Conservation (phyloP, 495 filamentous ascomycete species). For the Daldinia childiae region DNA sequence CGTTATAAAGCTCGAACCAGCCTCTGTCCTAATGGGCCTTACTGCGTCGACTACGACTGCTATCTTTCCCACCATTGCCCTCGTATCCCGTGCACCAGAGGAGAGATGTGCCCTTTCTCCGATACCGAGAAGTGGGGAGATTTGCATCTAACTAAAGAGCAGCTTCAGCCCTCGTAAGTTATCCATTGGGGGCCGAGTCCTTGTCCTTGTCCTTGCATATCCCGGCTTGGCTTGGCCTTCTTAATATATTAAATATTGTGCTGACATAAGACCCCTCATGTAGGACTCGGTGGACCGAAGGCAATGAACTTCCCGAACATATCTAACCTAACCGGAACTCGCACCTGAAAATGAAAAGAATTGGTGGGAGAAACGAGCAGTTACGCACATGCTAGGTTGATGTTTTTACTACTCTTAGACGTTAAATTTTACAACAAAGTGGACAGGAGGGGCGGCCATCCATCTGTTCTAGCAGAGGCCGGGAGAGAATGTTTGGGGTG, state of each 20-base stretch:
- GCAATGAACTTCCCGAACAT: constrained; percentile 42
- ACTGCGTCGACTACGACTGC: constrained; percentile 46
- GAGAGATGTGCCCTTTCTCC: constrained; percentile 43
- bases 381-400: not conserved
- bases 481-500: constrained; percentile 11
- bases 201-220: not conserved
- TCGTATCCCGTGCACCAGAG: constrained; percentile 35
- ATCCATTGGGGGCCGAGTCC: not conserved
- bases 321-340: not conserved
- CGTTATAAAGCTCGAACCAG: constrained; percentile 49
- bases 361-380: constrained; percentile 17
- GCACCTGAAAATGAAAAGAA: not conserved
- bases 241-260: not conserved
- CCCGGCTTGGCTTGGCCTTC: not conserved
- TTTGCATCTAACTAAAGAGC: constrained; percentile 45
- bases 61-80: constrained; percentile 49
- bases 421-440: constrained; percentile 23
- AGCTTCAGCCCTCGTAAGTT: constrained; percentile 43
- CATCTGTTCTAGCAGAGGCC: constrained; percentile 7
- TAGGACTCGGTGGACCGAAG: constrained; percentile 44
- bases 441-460: constrained; percentile 4
- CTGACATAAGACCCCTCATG: constrained; percentile 12
- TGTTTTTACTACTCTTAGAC: constrained; percentile 24
- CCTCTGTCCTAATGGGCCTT: constrained; percentile 44
- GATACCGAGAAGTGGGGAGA: constrained; percentile 45